A percentile compares a stretch with the other conserved stretches of the same genome.
phyloP scores from a whole-genome alignment of 2,329 filamentous ascomycete species.

The Cercospora janseana region DNA sequence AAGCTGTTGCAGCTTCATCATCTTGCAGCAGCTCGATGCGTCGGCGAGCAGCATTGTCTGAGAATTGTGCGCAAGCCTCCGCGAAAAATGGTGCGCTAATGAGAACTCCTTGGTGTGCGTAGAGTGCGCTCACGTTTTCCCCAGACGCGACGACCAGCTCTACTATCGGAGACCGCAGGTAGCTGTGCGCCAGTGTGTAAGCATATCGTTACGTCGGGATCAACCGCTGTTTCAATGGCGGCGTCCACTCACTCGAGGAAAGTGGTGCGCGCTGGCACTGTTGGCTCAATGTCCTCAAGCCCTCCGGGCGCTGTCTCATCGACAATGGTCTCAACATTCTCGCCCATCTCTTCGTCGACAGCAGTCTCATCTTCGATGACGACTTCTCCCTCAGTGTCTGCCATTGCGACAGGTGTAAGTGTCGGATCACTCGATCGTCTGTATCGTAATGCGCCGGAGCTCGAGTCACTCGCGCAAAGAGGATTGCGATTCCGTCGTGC shows the following conservation, averaged over 20 bases:
- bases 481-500: no score
- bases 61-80: constrained; percentile 61
- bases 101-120: constrained; percentile 77
- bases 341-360: constrained; percentile 53
- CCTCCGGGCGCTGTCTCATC: constrained; percentile 39
- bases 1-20: constrained; percentile 70
- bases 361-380: constrained; percentile 38
- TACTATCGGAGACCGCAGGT: constrained; percentile 50
- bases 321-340: constrained; percentile 32
- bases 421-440: not conserved
- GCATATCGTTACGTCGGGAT: not conserved
- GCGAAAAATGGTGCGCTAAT: constrained; percentile 71
- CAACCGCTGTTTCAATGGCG: not conserved
- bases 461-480: no score
- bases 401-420: constrained; percentile 35
- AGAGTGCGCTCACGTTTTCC: constrained; percentile 62
- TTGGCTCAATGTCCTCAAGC: constrained; percentile 47
- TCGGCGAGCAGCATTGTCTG: constrained; percentile 56
- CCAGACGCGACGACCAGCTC: constrained; percentile 50
- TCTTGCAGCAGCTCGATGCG: constrained; percentile 67
- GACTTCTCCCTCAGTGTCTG: constrained; percentile 35
- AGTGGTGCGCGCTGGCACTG: constrained; percentile 40
- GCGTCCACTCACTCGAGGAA: constrained; percentile 46
- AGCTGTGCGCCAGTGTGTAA: constrained; percentile 35
- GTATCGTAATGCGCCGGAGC: no score